Base-by-base conservation (phyloP, 768 basidiomycete species). In the Mycena rosella region DNA sequence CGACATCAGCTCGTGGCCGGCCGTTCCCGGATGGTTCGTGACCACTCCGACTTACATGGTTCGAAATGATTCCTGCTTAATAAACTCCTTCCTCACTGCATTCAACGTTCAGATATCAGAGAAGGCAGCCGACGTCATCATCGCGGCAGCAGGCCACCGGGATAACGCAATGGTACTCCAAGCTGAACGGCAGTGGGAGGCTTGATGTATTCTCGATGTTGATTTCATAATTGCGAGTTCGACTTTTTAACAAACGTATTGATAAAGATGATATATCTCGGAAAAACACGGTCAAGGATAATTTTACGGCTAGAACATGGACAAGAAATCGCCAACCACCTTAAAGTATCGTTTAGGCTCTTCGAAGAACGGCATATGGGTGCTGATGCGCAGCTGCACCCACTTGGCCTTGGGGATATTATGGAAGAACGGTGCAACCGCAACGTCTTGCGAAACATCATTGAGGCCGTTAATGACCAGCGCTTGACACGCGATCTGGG, bases 31-130 rank as follows among this genome's bases (percentile, higher is more conserved):
- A 20, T 79, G 73, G 61, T 79, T 79, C 55, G 69, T 79, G 14
- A 75, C 75, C 2, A 78, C 77, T 6, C 74, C 74, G 9, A 76
- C 73, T 10, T 79, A 78, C 49, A 78, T 78, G 78, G 78, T 73
- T 51, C 64, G 75, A 42, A 18, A 36, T 22, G 11, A 10, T 40
- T 51, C 15, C 20, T 13, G 44, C 38, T 18, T 24, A 34, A 38
- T 14, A 0, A 42, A 2, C 26, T 59, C 20, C 0, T n/a, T 30
- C 17, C 26, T 24, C 40, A 29, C 14, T 14, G 10, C n/a, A 15
- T 44, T 47, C n/a, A 20, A 44, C 17, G 24, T 14, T 32, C 51
- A 79, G 77, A 75, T 78, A 1, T 75, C 78, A 24, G 77, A 79
- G 57, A 79, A 79, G 51, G 78, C 77, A 20, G 77, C 42, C 13